Base-by-base conservation (phyloP, 177 flowering plant species). In the Vitis hybrid region DNA sequence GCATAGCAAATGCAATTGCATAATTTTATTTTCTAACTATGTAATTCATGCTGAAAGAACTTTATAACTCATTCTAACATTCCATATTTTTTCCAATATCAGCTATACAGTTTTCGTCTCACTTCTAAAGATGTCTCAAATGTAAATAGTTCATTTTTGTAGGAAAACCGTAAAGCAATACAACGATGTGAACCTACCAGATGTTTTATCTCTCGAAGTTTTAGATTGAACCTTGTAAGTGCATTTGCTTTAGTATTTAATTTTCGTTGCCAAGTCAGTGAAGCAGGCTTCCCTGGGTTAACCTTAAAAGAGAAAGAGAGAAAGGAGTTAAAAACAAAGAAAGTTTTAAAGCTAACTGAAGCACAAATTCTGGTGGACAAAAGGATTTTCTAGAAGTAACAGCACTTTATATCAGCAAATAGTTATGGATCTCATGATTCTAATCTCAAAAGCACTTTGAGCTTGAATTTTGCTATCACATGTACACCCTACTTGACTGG, bases 201-300 rank as follows among this genome's bases (percentile, higher is more conserved):
- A 59, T 79, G 72, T 53, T 87, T 55, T 51, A 18, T 78, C 59
- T 90, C 96, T 69, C 61, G 74, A 39, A 82, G 51, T 11, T 50
- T 79, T n/a, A 86, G 53, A 60, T 52, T 58, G 74, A 88, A 89
- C 50, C 76, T 74, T 55, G 68, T 34, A 45, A 85, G 90, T 70
- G 63, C 61, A 69, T 65, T 79, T 7, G 72, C 88, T 16, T 82
- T 78, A 53, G 66, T 56, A 49, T 81, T 76, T 56, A 92, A 12
- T 70, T 83, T 83, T 34, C 94, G 75, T 64, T 84, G 83, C 98
- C 96, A 92, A 50, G 93, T 86, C 49, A 89, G 72, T 59, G 76
- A 60, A 51, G 91, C 77, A 50, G 89, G 94, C 56, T 68, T 66
- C 26, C 81, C 88, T 7, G 90, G 88, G 61, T 85, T 86, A 70